Percentiles rank a stretch among this genome's conserved stretches.
These are phyloP conservation scores for Saccharomycopsis javanensis DNA, from an alignment of 805 yeast genomes.

Conservation along the genomic window DNA sequence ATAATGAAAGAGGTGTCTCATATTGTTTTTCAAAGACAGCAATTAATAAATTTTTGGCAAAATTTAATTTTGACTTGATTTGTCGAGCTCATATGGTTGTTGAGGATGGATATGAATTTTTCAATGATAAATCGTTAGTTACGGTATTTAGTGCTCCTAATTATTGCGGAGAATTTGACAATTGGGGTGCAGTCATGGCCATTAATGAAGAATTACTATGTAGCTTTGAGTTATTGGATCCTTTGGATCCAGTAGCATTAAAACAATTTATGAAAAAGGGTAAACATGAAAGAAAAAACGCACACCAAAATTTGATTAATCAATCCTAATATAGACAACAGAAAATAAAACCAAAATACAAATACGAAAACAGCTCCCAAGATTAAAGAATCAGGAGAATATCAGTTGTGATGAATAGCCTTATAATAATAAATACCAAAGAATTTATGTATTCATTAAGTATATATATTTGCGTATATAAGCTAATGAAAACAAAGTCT, in stretches of 20 bases:
- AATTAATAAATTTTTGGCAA: constrained; percentile 55
- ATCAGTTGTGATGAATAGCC: too few relatives aligned
- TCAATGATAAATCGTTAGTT: constrained; percentile 61
- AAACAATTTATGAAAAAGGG: constrained; percentile 41
- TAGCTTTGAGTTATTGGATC: constrained; percentile 62
- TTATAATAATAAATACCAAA: too few relatives aligned
- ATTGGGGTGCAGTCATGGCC: constrained; percentile 74
- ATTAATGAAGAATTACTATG: constrained; percentile 60
- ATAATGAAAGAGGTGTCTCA: constrained; percentile 76
- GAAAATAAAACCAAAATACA: too few relatives aligned
- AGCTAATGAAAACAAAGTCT: too few relatives aligned
- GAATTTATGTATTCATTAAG: too few relatives aligned
- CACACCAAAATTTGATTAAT: neutral
- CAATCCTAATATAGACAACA: neutral
- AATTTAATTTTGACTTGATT: constrained; percentile 64
- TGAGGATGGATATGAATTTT: constrained; percentile 81
- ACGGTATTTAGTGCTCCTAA: constrained; percentile 79
- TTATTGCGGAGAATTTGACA: constrained; percentile 73
- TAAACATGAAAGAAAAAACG: constrained; percentile 15
- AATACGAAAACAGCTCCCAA: neutral
- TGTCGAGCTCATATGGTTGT: constrained; percentile 87
- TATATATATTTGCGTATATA: too few relatives aligned
- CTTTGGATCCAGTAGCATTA: constrained; percentile 41
- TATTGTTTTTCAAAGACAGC: constrained; percentile 67
- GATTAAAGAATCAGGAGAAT: neutral